Evolutionary conservation across 1,284 basidiomycete species (phyloP), one percentile per base, ranked within the genome.

Genomic region (Cryptococcus jaspeensis): DNA sequence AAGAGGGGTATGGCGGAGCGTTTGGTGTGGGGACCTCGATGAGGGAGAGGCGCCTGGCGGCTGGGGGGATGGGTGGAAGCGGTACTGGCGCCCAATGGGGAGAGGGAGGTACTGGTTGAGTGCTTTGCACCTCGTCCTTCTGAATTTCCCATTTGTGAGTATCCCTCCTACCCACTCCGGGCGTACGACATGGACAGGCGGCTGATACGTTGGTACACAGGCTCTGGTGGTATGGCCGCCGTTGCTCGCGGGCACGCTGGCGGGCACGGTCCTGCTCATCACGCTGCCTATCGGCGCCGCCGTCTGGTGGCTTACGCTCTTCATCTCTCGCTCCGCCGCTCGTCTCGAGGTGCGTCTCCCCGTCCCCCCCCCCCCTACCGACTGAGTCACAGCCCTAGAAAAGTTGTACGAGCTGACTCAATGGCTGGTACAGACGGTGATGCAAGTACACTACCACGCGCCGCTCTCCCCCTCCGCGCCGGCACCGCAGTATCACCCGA

Each of bases 61-160:
- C 9, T 67, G 66, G 66, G 56, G 16, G 39, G 60, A 49, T 28
- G 70, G 64, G 20, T 65, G 61, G 60, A 63, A 59, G 41, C 53
- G 71, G 47, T 76, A 66, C 52, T 70, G 71, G 68, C 47, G 59
- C n/a, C 68, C 76, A 13, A 15, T 75, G 12, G 53, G 58, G 2
- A 59, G 60, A 25, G 35, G 38, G 2, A 55, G 52, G n/a, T 69
- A 72, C 50, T 78, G 76, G 76, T 52, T 58, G 20, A 61, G 70
- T 1, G 43, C 71, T 23, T 39, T 71, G 1, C 76, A 78, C 58
- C 60, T 76, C 5, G 50, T 74, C 1, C 25, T 75, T 9, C 37
- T 77, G 32, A 78, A 75, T 53, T 73, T 78, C 48, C 75, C 73
- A n/a, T 67, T 77, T 42, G 74, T 74, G 44, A 70, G 74, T 70